Conservation (phyloP, 2,329 filamentous ascomycete species). For the Trichoderma cornu-damae region DNA sequence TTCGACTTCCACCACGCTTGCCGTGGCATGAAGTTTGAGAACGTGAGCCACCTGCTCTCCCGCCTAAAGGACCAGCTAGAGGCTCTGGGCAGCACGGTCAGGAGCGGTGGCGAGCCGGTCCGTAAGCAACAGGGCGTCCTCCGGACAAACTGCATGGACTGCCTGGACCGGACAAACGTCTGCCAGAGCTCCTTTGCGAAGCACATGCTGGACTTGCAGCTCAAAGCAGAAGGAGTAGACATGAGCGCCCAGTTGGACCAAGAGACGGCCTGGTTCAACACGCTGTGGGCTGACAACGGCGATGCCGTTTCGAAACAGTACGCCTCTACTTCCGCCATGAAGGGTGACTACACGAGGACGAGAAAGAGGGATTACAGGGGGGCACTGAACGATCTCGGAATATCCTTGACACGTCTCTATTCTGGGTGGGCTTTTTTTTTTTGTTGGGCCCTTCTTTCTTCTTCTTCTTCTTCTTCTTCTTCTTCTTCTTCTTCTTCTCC, state of each 20-base stretch:
- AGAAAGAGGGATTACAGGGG: conserved; percentile 86
- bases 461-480: background rate
- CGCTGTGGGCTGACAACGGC: conserved; percentile 93
- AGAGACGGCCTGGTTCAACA: conserved; percentile 89
- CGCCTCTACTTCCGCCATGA: conserved; percentile 89
- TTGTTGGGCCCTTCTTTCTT: too few species aligned
- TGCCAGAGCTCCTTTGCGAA: conserved; percentile 88
- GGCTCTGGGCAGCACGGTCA: conserved; percentile 65
- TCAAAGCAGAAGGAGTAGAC: conserved; percentile 69
- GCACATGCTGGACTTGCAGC: conserved; percentile 72
- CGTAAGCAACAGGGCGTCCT: conserved; percentile 66
- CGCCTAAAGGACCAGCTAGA: conserved; percentile 63
- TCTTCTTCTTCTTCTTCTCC: background rate
- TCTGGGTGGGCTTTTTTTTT: conserved; percentile 49
- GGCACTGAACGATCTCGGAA: conserved; percentile 81
- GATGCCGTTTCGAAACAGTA: conserved; percentile 95
- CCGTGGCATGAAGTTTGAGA: conserved; percentile 96
- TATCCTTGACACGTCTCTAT: conserved; percentile 75
- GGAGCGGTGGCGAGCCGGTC: conserved; percentile 40
- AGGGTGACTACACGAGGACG: conserved; percentile 93
- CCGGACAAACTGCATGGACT: conserved; percentile 99
- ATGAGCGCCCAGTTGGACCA: conserved; percentile 72
- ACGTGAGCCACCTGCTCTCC: conserved; percentile 75
- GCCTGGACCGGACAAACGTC: conserved; percentile 91
- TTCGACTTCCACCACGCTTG: conserved; percentile 95